Percentiles rank a stretch among this genome's conserved stretches.
Evolutionary conservation across 495 filamentous ascomycete species (phyloP).

Genomic region (Penicillium diatomitis): DNA sequence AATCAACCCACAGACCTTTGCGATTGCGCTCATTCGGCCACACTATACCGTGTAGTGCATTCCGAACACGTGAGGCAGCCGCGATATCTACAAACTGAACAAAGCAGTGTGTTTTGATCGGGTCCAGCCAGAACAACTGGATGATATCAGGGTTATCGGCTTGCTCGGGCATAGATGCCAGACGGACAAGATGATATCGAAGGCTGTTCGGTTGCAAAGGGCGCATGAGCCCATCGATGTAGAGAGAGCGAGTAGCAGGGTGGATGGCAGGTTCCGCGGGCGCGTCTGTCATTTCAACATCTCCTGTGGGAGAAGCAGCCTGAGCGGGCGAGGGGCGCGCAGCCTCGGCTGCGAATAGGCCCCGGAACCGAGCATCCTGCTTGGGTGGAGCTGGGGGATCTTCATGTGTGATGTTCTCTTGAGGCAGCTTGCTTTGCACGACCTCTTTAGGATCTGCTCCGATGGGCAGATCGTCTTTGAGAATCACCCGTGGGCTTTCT

Average conservation of each 20-base stretch:
- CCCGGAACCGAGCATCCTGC: constrained; percentile 45
- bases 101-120: constrained; percentile 82
- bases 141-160: constrained; percentile 45
- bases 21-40: constrained; percentile 86
- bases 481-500: constrained; percentile 16
- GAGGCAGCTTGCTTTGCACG: constrained; percentile 2
- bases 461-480: constrained; percentile 20
- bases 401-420: constrained; percentile 9
- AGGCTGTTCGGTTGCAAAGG: constrained; percentile 62
- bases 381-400: constrained; percentile 11
- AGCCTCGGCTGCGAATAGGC: constrained; percentile 34
- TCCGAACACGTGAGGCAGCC: constrained; percentile 70
- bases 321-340: constrained; percentile 8
- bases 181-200: constrained; percentile 52
- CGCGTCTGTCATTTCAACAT: constrained; percentile 32
- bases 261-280: constrained; percentile 62
- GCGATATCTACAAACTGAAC: constrained; percentile 56
- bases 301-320: constrained; percentile 11
- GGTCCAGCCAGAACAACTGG: constrained; percentile 66
- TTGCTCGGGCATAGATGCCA: constrained; percentile 52
- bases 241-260: constrained; percentile 74
- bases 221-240: constrained; percentile 86
- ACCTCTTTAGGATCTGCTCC: constrained; percentile 5
- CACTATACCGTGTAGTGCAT: constrained; percentile 61
- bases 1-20: constrained; percentile 83